Evolutionary conservation across 805 yeast species (phyloP), one percentile per base, ranked within the genome.

Genomic region (Komagataella phaffii): DNA sequence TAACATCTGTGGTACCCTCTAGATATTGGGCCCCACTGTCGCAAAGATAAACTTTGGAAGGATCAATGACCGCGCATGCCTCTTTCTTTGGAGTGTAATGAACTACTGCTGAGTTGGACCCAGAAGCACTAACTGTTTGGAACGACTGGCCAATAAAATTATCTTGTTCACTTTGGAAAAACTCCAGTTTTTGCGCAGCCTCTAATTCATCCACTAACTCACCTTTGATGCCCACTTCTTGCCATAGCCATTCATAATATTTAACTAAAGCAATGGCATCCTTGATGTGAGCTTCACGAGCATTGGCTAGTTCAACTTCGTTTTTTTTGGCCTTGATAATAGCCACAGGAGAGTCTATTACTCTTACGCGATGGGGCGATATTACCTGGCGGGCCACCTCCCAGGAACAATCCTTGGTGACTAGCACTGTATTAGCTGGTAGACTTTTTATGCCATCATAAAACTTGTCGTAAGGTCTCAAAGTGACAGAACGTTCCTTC

Each of bases 1-100:
- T 93, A 24, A 91, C 88, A 63, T 93, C 99, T 0, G 99, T 93
- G 0, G 99, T 93, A 8, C 99, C 99, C 61, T 90, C 96, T 19
- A 84, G 64, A 61, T 79, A 91, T 60, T 93, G 99, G 0, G 93
- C 87, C 3, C 99, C 99, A 2, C 96, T 80, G 64, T 93, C 99
- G 54, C 87, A 72, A 55, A 93, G 70, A 58, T 84, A 89, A 1
- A 89, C 76, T 53, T 83, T 77, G 18, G 75, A 65, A 7, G 84
- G 81, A 59, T 85, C 83, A 53, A 93, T 79, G 53, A 75, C 64
- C 1, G 84, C 70, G 51, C 78, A 75, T 17, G 76, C 72, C 10
- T 76, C 82, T 30, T 68, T 68, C 0, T 82, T 74, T 30, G 95
- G 95, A 0, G 83, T 74, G 61, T 86, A 86, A 60, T 86, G 95